Percentiles rank a stretch among this genome's conserved stretches.
These are phyloP conservation scores for Theileria parva DNA, from an alignment of 169 alveolate species.

Conservation along the genomic window DNA sequence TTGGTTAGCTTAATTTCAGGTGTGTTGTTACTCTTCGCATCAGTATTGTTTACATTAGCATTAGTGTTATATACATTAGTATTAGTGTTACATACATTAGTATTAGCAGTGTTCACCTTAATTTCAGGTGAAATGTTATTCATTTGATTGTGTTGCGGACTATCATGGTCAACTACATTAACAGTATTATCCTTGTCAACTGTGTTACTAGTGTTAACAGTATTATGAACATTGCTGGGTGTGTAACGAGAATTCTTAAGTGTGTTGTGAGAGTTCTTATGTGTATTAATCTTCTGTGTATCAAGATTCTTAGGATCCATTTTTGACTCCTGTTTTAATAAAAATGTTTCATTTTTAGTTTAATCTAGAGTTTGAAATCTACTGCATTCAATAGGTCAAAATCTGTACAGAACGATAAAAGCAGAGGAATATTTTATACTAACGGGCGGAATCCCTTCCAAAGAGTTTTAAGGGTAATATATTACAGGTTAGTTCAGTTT, in stretches of 20 bases:
- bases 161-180: neutral
- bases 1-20: constrained; percentile 2
- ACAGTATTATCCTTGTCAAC: neutral
- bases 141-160: neutral
- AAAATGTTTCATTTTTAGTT: neutral
- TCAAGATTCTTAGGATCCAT: constrained; percentile 13
- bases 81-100: neutral
- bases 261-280: neutral
- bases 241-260: neutral
- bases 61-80: no score
- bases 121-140: constrained; percentile 2
- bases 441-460: neutral
- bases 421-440: neutral
- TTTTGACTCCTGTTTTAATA: neutral
- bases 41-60: neutral
- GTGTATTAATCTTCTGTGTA: constrained; percentile 12
- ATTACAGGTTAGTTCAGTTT: neutral
- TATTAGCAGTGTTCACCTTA: neutral
- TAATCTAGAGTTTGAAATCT: neutral
- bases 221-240: neutral
- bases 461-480: neutral
- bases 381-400: neutral
- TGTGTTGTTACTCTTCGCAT: neutral
- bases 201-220: neutral
- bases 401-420: neutral